Evolutionary conservation across 1,284 basidiomycete genomes (phyloP).

Genomic region (Ustilago tritici): DNA sequence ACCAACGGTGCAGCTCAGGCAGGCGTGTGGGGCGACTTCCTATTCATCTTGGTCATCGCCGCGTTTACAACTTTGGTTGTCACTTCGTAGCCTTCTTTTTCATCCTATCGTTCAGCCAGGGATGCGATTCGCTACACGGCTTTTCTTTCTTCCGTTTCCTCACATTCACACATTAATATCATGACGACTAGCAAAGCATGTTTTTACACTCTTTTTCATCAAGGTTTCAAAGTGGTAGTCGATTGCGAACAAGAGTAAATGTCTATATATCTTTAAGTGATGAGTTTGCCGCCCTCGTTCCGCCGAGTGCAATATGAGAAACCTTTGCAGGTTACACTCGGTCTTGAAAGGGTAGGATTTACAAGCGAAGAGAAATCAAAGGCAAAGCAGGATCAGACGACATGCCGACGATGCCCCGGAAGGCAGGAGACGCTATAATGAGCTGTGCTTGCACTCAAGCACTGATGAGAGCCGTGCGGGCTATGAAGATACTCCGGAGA

Average conservation of each 20-base stretch:
- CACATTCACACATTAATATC: not conserved
- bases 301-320: too few species aligned
- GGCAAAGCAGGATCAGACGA: constrained; percentile 1
- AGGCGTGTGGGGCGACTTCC: constrained; percentile 5
- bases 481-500: not conserved
- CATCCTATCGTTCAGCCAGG: too few species aligned
- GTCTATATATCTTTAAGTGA: too few species aligned
- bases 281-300: too few species aligned
- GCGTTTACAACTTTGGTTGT: constrained; percentile 24
- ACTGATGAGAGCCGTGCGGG: not conserved
- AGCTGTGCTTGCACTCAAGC: too few species aligned
- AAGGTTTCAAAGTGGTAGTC: too few species aligned
- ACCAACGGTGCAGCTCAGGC: not conserved
- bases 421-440: not conserved
- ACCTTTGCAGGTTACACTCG: not conserved
- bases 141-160: not conserved
- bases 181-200: too few species aligned
- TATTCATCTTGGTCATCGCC: constrained; percentile 16
- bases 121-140: not conserved
- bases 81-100: constrained; percentile 8
- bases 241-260: too few species aligned
- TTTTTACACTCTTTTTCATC: too few species aligned
- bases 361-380: not conserved
- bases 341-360: not conserved
- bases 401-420: not conserved